Evolutionary conservation across 2,329 filamentous ascomycete species (phyloP).

Genomic region (Xylaria sp.): DNA sequence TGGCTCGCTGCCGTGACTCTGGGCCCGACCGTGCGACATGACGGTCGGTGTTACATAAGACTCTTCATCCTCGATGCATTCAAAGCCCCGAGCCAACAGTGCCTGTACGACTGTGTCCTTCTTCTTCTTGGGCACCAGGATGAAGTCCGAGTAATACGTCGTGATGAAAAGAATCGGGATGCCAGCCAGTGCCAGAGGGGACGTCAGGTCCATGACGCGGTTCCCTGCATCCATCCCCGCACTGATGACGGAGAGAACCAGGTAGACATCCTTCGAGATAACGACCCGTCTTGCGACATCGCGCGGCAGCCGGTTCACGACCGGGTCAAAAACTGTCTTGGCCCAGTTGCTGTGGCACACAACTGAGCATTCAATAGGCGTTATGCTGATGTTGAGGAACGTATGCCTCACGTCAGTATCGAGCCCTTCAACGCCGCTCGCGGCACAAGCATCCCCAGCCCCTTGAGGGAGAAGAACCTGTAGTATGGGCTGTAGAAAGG

Average conservation of each 20-base stretch:
- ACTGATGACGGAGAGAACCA: slow-evolving; percentile 89
- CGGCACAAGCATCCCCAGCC: slow-evolving; percentile 48
- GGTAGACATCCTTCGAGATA: slow-evolving; percentile 84
- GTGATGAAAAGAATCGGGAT: slow-evolving; percentile 99
- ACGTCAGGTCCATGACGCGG: slow-evolving; percentile 89
- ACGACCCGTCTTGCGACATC: slow-evolving; percentile 66
- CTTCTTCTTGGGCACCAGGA: slow-evolving; percentile 83
- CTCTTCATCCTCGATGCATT: slow-evolving; percentile 78
- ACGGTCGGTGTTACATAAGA: slow-evolving; percentile 68
- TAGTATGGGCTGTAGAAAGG: slow-evolving; percentile 87
- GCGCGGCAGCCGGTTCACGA: slow-evolving; percentile 70
- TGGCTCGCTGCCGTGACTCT: slow-evolving; percentile 52
- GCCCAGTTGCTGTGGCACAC: slow-evolving; percentile 85
- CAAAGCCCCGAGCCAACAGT: slow-evolving; percentile 82
- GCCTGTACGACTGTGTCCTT: slow-evolving; percentile 79
- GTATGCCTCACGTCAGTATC: slow-evolving; percentile 69
- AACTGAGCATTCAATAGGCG: slow-evolving; percentile 90
- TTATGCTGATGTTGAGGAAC: slow-evolving; percentile 94
- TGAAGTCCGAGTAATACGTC: slow-evolving; percentile 97
- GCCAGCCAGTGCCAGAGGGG: slow-evolving; percentile 87
- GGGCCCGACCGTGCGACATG: slow-evolving; percentile 52
- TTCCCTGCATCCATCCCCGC: slow-evolving; percentile 91
- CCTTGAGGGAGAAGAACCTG: slow-evolving; percentile 78
- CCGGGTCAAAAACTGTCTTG: slow-evolving; percentile 77
- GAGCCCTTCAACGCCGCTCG: slow-evolving; percentile 57